Evolutionary conservation across 257 asterid species (phyloP).

Genomic region (Nicotiana tabacum): DNA sequence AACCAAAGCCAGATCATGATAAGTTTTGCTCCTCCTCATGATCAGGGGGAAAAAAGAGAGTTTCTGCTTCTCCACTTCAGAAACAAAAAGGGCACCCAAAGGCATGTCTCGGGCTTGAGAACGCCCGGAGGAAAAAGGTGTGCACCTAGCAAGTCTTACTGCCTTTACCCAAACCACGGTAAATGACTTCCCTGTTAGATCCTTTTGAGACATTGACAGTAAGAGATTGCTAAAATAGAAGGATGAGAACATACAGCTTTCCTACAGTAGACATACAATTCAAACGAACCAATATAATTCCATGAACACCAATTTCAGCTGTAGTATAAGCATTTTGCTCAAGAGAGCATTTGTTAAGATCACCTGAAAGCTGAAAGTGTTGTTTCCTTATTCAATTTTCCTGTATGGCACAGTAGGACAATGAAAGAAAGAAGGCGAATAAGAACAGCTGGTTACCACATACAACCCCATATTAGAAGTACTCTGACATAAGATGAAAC

Average conservation of each 20-base stretch:
- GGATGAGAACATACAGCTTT: background rate
- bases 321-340: background rate
- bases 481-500: background rate
- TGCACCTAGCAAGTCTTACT: background rate
- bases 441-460: background rate
- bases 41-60: background rate
- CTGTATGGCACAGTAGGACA: background rate
- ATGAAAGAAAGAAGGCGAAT: background rate
- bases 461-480: background rate
- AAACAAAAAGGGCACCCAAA: background rate
- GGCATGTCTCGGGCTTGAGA: background rate
- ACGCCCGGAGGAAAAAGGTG: background rate
- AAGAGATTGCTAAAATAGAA: background rate
- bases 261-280: background rate
- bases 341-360: background rate
- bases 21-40: background rate
- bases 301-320: background rate
- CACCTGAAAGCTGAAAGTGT: background rate
- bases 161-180: background rate
- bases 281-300: background rate
- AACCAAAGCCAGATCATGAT: background rate
- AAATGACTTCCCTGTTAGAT: background rate
- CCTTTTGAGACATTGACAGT: background rate
- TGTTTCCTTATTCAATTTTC: background rate
- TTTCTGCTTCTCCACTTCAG: conserved; percentile 2